Evolutionary conservation across 768 basidiomycete species (phyloP), one percentile per base, ranked within the genome.

Genomic region (Termitomyces sp.): DNA sequence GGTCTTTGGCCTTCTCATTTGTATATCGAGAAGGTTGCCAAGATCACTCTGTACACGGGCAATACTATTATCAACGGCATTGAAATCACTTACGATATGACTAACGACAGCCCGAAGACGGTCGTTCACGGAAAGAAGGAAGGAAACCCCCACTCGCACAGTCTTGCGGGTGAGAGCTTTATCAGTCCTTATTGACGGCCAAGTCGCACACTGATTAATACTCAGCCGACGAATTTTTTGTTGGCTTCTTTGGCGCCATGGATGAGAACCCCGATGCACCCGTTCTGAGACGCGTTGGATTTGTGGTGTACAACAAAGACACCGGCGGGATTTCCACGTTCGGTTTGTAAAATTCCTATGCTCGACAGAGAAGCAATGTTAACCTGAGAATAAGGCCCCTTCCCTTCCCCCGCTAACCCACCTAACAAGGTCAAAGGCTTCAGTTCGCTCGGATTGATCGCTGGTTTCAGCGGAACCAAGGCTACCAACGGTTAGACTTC

Each of bases 201-300:
- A 16, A 23, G 23, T 51, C 8, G 13, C 14, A 2, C 32, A 23
- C 23, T 23, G 13, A 28, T 14, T 14, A 36, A 26, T 30, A 0
- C 43, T 20, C 5, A 50, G 61, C 28, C 5, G 28, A 62, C n/a
- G 36, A 50, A 33, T 55, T 35, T 28, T 61, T 58, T 33, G 61
- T 62, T 47, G 61, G 61, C 18, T 43, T 58, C 35, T 62, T 54
- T 30, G 51, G 61, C 7, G 35, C 61, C 18, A n/a, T 23, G 4
- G 52, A 58, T 40, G 20, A 35, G 2, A 23, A 58, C 3, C 2
- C 12, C 30, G 49, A 58, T 20, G 35, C 1, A n/a, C 59, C 55
- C 2, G 13, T 33, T 23, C 48, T 58, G 26, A 59, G 57, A 38
- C 38, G 48, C 12, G 12, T 58, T 26, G 61, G 57, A 3, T 55